A percentile compares a stretch with the other conserved stretches of the same genome.
These are phyloP conservation scores for Cadophora sp. DNA, from an alignment of 2,329 filamentous ascomycete species.

Conservation along the genomic window DNA sequence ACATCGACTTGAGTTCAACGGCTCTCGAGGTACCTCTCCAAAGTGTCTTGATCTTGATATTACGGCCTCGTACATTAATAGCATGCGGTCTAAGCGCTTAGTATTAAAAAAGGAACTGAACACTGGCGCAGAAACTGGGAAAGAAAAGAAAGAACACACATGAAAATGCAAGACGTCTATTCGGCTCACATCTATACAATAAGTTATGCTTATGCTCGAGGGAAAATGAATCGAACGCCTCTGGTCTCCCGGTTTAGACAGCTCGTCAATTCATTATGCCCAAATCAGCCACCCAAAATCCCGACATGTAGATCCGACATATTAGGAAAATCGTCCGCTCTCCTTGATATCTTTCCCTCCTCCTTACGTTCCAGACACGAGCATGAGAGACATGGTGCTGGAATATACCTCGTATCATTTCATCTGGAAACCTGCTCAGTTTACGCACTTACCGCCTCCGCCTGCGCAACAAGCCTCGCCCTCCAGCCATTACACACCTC, in stretches of 20 bases:
- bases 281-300: neutral
- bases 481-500: slow-evolving; percentile 87
- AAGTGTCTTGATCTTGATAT: too few relatives aligned
- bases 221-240: neutral
- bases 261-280: neutral
- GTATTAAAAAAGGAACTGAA: too few relatives aligned
- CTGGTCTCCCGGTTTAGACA: neutral
- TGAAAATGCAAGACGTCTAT: slow-evolving; percentile 3
- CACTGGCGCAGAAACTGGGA: neutral
- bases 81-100: too few relatives aligned
- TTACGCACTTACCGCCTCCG: slow-evolving; percentile 32
- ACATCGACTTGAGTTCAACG: too few relatives aligned
- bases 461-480: slow-evolving; percentile 72
- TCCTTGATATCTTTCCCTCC: neutral
- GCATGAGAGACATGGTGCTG: neutral
- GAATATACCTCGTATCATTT: neutral
- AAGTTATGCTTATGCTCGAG: neutral
- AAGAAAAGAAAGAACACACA: neutral
- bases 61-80: too few relatives aligned
- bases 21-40: too few relatives aligned
- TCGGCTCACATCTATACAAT: slow-evolving; percentile 1
- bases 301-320: neutral
- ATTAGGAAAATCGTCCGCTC: neutral
- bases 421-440: neutral
- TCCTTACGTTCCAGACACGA: neutral